Conservation (phyloP, 208 protist genomes). For the Trypanosoma melophagium region DNA sequence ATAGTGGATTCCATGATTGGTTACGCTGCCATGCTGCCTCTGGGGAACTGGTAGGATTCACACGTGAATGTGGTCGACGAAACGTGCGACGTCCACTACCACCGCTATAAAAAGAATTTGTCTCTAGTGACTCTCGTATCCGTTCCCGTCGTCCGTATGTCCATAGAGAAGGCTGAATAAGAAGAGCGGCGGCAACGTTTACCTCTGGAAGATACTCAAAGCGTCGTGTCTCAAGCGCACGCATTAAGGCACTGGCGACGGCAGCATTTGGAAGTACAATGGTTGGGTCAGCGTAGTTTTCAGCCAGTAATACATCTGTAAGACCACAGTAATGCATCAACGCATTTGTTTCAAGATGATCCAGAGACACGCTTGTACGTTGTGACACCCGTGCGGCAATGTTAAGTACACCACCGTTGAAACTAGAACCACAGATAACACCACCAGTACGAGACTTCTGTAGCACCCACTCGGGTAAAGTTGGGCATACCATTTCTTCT, state of each 20-base stretch:
- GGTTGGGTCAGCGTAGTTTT: conserved; percentile 64
- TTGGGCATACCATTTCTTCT: conserved; percentile 34
- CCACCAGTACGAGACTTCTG: conserved; percentile 63
- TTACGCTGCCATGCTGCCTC: conserved; percentile 34
- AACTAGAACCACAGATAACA: conserved; percentile 60
- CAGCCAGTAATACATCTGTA: conserved; percentile 75
- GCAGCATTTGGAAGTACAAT: conserved; percentile 66
- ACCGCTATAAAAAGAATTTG: conserved; percentile 20
- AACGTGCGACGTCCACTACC: conserved; percentile 42
- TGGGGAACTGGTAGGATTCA: conserved; percentile 67
- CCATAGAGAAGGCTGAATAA: conserved; percentile 72
- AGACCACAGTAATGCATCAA: conserved; percentile 78
- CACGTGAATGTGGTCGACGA: conserved; percentile 59
- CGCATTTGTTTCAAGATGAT: conserved; percentile 72
- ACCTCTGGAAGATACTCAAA: conserved; percentile 76
- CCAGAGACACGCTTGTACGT: conserved; percentile 50
- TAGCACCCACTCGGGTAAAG: conserved; percentile 59
- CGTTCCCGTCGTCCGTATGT: conserved; percentile 26
- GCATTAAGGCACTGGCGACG: conserved; percentile 56
- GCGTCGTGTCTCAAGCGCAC: conserved; percentile 57
- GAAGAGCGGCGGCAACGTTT: conserved; percentile 50
- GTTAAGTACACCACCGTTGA: conserved; percentile 79
- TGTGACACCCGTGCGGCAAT: conserved; percentile 76
- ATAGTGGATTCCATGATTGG: conserved; percentile 38
- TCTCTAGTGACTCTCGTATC: conserved; percentile 23